Base-by-base conservation (phyloP, 2,329 filamentous ascomycete species). In the Alternaria sp. region DNA sequence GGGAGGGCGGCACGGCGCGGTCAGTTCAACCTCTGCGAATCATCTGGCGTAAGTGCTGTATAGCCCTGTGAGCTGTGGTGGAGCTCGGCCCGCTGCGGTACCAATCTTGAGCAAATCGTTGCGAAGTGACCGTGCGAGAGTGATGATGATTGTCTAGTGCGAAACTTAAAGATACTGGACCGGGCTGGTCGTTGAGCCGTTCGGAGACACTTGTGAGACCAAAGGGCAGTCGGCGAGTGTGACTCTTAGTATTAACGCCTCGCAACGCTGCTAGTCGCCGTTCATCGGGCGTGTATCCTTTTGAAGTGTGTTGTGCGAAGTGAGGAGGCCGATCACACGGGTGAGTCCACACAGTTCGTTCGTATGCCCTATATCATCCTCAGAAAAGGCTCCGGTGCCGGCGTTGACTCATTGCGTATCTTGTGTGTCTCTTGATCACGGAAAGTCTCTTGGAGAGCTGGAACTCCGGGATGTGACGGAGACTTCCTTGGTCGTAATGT, bases 1-100 rank as follows among this genome's bases (percentile, higher is more conserved):
- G 69, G 66, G 65, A 72, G 67, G 63, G 69, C 74, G 74, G 74
- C 71, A 74, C 75, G 74, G 75, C 69, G 67, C 75, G 71, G 68
- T 49, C 60, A 61, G 63, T 55, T 40, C 51, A 58, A 50, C 65
- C 47, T 57, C 65, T 70, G 59, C 73, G 70, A 75, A 77, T 74
- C 72, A 76, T n/a, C 46, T 47, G 40, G 65, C 49, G n/a, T 32
- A 57, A 49, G 43, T 54, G 54, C 50, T 52, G 62, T 52, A 47
- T 55, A 59, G 51, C 50, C 57, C 51, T 66, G 64, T 62, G 60
- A 62, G 55, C 59, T 58, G 59, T 59, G 60, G 68, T 74, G 74
- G 73, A 72, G 65, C 61, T 61, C 71, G 71, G 66, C 65, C 71
- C 72, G 72, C 63, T 54, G 54, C 56, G 60, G 64, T 66, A 56